A percentile compares a stretch with the other conserved stretches of the same genome.
Evolutionary conservation across 441 rosid genomes (phyloP).

Genomic region (Lepidium campestre): DNA sequence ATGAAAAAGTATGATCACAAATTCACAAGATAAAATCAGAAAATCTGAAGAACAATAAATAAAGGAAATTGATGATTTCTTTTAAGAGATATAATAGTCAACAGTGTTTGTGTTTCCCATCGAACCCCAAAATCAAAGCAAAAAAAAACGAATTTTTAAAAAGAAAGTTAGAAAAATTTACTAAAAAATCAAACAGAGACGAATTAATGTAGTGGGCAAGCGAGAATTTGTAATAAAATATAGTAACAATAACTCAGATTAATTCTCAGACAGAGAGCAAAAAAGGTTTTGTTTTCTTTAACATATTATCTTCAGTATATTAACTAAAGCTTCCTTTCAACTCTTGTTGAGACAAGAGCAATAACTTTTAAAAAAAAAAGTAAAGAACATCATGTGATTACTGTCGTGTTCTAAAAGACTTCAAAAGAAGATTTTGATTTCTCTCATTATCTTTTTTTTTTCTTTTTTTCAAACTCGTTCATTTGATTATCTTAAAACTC

Average conservation of each 20-base stretch:
- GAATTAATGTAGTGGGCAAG: background rate
- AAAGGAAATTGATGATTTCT: background rate
- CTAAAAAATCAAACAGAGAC: background rate
- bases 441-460: background rate
- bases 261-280: background rate
- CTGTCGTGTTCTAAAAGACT: background rate
- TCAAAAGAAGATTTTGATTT: background rate
- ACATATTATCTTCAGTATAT: too few species aligned
- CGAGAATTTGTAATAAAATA: background rate
- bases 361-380: too few species aligned
- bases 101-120: conserved; percentile 19
- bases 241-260: background rate
- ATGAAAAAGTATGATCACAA: conserved; percentile 5
- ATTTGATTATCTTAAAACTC: background rate
- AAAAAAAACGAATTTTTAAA: background rate
- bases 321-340: background rate
- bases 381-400: background rate
- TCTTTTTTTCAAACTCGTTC: background rate
- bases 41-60: conserved; percentile 16
- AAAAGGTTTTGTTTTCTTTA: background rate
- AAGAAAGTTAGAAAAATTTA: background rate
- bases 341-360: background rate
- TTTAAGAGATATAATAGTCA: background rate
- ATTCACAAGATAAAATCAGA: background rate
- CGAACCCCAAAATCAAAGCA: background rate